These are phyloP conservation scores for Pseudocercospora fuligena DNA, from an alignment of 2,329 filamentous ascomycete species.

Conservation along the genomic window DNA sequence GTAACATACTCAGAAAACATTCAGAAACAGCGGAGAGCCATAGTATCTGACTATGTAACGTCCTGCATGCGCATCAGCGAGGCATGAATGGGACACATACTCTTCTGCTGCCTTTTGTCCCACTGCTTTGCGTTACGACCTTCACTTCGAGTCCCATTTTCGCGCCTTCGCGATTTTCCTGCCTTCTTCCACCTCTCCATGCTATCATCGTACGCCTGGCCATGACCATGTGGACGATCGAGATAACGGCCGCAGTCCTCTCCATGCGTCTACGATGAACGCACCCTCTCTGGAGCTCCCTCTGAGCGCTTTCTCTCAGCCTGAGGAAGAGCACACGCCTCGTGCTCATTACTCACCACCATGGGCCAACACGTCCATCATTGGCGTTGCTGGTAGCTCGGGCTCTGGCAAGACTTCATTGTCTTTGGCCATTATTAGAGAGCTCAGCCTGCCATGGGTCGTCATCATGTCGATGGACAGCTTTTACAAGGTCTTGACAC, in stretches of 20 bases:
- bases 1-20: too few relatives aligned
- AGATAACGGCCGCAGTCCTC: conserved; percentile 34
- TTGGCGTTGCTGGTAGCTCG: conserved; percentile 92
- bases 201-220: conserved; percentile 5
- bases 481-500: conserved; percentile 88
- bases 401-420: conserved; percentile 95
- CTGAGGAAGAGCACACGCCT: conserved; percentile 27
- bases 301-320: conserved; percentile 28
- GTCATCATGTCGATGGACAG: conserved; percentile 98
- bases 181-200: conserved; percentile 19
- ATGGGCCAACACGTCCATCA: conserved; percentile 95
- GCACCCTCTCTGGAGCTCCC: conserved; percentile 33
- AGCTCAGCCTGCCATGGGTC: conserved; percentile 94
- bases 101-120: not conserved
- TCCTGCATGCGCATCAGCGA: too few relatives aligned
- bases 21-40: too few relatives aligned
- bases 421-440: conserved; percentile 86
- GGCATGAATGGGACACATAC: too few relatives aligned
- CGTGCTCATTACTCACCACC: conserved; percentile 83
- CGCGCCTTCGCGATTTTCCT: conserved; percentile 5
- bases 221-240: conserved; percentile 37
- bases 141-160: conserved; percentile 11
- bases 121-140: conserved; percentile 2
- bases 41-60: too few relatives aligned
- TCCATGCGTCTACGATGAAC: conserved; percentile 40